These are phyloP conservation scores for Omphalea diandra DNA, from an alignment of 441 rosid genomes.

Conservation along the genomic window DNA sequence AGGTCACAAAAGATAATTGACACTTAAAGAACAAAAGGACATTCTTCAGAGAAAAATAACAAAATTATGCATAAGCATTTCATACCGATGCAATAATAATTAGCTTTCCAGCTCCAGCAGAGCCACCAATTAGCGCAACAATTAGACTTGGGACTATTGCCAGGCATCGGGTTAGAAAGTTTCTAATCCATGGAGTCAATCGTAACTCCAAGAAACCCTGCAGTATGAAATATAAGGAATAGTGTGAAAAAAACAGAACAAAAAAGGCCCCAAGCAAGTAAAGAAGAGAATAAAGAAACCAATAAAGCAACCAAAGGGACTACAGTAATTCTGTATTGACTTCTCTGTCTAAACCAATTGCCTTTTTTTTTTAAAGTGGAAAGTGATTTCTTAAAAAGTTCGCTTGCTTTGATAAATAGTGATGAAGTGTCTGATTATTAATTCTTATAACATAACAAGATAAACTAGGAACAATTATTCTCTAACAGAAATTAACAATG, in stretches of 20 bases:
- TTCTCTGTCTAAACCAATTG: too few relatives aligned
- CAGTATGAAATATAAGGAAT: slow-evolving; percentile 12
- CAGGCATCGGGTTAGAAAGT: slow-evolving; percentile 76
- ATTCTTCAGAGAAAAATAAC: neutral
- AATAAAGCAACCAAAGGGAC: neutral
- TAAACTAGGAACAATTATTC: neutral
- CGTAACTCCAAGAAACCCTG: slow-evolving; percentile 85
- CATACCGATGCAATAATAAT: slow-evolving; percentile 91
- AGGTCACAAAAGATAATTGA: neutral
- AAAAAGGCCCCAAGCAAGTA: neutral
- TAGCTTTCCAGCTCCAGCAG: slow-evolving; percentile 84
- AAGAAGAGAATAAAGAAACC: neutral
- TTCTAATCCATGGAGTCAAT: slow-evolving; percentile 77
- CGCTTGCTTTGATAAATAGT: neutral
- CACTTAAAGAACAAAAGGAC: neutral
- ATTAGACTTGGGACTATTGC: slow-evolving; percentile 92
- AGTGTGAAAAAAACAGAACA: neutral
- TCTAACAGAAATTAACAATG: neutral
- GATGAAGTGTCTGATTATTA: neutral
- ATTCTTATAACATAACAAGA: neutral
- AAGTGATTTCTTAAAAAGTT: neutral
- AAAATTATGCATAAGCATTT: neutral
- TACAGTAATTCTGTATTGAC: neutral
- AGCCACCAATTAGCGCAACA: slow-evolving; percentile 86
- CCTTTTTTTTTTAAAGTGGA: neutral